These are phyloP conservation scores for Sabuloglossum arenarium DNA, from an alignment of 495 filamentous ascomycete species.

Conservation along the genomic window DNA sequence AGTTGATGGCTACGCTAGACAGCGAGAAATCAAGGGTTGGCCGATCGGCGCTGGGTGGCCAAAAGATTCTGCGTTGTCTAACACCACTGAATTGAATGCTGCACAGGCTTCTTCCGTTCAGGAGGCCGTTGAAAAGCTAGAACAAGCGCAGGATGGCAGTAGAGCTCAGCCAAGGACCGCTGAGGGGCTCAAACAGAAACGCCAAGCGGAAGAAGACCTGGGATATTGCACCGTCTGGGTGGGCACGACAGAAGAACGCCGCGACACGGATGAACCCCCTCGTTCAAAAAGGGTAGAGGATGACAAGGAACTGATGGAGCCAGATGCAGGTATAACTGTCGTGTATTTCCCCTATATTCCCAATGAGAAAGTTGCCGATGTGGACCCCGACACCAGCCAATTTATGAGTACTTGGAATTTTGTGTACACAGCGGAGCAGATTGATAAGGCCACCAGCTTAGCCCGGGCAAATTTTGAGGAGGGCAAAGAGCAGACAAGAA, in stretches of 20 bases:
- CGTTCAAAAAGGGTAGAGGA: constrained; percentile 40
- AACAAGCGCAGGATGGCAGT: constrained; percentile 32
- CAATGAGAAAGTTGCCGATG: constrained; percentile 54
- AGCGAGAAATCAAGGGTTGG: constrained; percentile 82
- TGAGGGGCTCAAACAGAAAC: constrained; percentile 9
- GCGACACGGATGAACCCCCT: constrained; percentile 37
- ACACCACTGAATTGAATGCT: constrained; percentile 41
- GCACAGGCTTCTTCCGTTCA: constrained; percentile 38
- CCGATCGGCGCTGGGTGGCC: constrained; percentile 86
- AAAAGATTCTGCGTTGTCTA: constrained; percentile 21
- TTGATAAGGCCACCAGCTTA: constrained; percentile 61
- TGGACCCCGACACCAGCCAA: constrained; percentile 59
- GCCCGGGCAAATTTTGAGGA: constrained; percentile 74
- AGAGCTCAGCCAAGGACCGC: constrained; percentile 1
- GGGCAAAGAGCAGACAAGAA: constrained; percentile 51
- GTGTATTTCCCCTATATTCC: constrained; percentile 79
- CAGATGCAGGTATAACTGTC: constrained; percentile 69
- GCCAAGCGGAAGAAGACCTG: constrained; percentile 29
- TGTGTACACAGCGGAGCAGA: constrained; percentile 68
- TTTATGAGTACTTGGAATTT: constrained; percentile 97
- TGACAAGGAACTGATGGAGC: constrained; percentile 41
- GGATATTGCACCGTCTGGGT: constrained; percentile 93
- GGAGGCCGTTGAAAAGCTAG: constrained; percentile 40
- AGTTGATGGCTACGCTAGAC: constrained; percentile 75
- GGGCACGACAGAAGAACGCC: constrained; percentile 52